Conservation (phyloP, 2,329 filamentous ascomycete genomes). For the Diplodia sapinea region DNA sequence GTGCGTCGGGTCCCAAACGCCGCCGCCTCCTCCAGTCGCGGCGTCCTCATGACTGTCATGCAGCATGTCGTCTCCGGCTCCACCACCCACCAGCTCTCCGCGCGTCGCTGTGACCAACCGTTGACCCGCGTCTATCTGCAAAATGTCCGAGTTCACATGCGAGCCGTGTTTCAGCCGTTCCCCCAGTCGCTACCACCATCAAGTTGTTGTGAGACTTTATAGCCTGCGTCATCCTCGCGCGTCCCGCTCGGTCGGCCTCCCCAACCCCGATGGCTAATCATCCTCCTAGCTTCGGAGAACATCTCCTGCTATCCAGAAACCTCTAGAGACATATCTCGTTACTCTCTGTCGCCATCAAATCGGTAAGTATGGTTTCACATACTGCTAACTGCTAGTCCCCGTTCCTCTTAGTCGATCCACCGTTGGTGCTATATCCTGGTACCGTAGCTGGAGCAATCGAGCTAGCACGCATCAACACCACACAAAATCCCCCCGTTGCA, state of each 20-base stretch:
- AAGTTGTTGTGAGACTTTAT: slow-evolving; percentile 25
- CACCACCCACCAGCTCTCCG: slow-evolving; percentile 10
- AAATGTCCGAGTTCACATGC: slow-evolving; percentile 12
- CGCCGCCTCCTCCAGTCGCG: not conserved
- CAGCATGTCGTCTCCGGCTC: slow-evolving; percentile 17
- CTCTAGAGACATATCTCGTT: slow-evolving; percentile 16
- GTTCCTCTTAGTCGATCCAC: not conserved
- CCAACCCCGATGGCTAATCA: slow-evolving; percentile 15
- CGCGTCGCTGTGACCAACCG: slow-evolving; percentile 9
- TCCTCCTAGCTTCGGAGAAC: not conserved
- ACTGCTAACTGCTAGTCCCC: not conserved
- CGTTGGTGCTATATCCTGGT: not conserved
- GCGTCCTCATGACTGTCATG: not conserved
- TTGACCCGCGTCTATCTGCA: slow-evolving; percentile 1
- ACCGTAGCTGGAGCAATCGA: not conserved
- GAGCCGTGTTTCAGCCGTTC: slow-evolving; percentile 12
- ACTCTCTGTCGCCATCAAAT: not conserved
- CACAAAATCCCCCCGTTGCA: not conserved
- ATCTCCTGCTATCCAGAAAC: slow-evolving; percentile 6
- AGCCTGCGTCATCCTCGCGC: slow-evolving; percentile 12
- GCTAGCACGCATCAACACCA: slow-evolving; percentile 12
- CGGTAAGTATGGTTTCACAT: slow-evolving; percentile 17
- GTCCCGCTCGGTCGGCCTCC: slow-evolving; percentile 1
- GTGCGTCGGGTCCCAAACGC: not conserved
- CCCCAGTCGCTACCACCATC: not conserved